Percentiles rank a stretch among this genome's conserved stretches.
These are phyloP conservation scores for Coemansia sp. DNA, from an alignment of 192 early-diverging fungal species.

Conservation along the genomic window DNA sequence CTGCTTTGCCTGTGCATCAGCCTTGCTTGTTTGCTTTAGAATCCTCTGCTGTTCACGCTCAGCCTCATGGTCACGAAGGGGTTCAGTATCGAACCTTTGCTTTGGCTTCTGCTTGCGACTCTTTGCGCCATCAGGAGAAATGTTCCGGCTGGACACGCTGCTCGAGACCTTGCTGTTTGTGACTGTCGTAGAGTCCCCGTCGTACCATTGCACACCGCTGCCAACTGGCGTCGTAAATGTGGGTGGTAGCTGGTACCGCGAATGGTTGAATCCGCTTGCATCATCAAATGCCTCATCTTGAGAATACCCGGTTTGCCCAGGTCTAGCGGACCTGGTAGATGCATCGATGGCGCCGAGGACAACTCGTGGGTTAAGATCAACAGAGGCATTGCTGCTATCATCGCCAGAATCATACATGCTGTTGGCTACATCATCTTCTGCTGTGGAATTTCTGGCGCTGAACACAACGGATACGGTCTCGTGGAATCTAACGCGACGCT, in stretches of 20 bases:
- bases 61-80: slow-evolving; percentile 49
- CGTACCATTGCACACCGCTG: slow-evolving; percentile 13
- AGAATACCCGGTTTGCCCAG: not conserved
- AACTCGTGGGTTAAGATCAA: slow-evolving; percentile 5
- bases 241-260: slow-evolving; percentile 28
- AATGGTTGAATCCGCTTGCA: slow-evolving; percentile 13
- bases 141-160: slow-evolving; percentile 26
- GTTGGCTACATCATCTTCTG: slow-evolving; percentile 17
- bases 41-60: slow-evolving; percentile 38
- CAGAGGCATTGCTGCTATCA: slow-evolving; percentile 44
- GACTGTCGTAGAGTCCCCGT: slow-evolving; percentile 3
- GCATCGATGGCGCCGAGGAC: slow-evolving; percentile 1
- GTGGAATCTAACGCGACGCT: slow-evolving; percentile 45
- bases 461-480: slow-evolving; percentile 50
- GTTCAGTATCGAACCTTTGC: slow-evolving; percentile 47
- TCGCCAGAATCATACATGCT: slow-evolving; percentile 33
- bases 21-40: slow-evolving; percentile 2
- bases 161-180: slow-evolving; percentile 27
- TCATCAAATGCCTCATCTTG: slow-evolving; percentile 45
- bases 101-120: slow-evolving; percentile 17
- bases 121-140: slow-evolving; percentile 28
- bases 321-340: not conserved
- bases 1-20: not conserved
- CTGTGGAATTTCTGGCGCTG: slow-evolving; percentile 22
- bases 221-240: not conserved